A percentile compares a stretch with the other conserved stretches of the same genome.
Conservation (phyloP, 768 basidiomycete species). For the Russula compacta region DNA sequence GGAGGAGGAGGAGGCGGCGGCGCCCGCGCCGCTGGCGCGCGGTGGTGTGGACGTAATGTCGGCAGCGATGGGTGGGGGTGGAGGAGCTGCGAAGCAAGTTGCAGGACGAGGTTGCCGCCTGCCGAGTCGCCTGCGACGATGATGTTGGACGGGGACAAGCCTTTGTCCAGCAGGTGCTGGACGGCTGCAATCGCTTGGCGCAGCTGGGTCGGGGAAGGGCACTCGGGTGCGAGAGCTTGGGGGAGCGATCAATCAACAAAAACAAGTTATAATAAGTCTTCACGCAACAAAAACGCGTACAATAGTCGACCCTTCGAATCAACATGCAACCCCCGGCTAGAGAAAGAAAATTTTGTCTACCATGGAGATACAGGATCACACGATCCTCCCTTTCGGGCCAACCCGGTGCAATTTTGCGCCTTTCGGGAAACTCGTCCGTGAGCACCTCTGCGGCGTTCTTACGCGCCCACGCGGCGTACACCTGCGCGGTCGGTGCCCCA, state of each 20-base stretch:
- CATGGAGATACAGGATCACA: slow-evolving; percentile 4
- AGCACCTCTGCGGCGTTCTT: not conserved
- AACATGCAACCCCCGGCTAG: not conserved
- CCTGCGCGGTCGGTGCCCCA: not conserved
- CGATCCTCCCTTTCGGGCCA: not conserved
- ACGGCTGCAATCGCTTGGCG: slow-evolving; percentile 11
- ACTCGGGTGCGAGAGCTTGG: not conserved
- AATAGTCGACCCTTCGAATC: not conserved
- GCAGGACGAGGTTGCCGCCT: slow-evolving; percentile 17
- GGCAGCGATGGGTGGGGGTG: slow-evolving; percentile 14
- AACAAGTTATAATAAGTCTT: not conserved
- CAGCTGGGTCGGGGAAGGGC: not conserved
- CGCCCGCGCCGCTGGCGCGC: not conserved
- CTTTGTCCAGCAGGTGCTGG: slow-evolving; percentile 13
- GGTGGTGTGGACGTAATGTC: not conserved
- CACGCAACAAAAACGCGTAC: not conserved
- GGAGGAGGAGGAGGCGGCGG: too few species aligned
- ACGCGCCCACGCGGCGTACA: not conserved
- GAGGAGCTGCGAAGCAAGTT: slow-evolving; percentile 16
- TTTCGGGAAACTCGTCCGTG: not conserved
- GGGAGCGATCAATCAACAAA: not conserved
- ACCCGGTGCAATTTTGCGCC: slow-evolving; percentile 10
- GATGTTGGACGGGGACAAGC: slow-evolving; percentile 19
- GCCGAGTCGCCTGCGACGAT: slow-evolving; percentile 15
- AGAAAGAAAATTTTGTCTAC: not conserved